These are phyloP conservation scores for Elsinoe batatas DNA, from an alignment of 2,329 filamentous ascomycete species.

Conservation along the genomic window DNA sequence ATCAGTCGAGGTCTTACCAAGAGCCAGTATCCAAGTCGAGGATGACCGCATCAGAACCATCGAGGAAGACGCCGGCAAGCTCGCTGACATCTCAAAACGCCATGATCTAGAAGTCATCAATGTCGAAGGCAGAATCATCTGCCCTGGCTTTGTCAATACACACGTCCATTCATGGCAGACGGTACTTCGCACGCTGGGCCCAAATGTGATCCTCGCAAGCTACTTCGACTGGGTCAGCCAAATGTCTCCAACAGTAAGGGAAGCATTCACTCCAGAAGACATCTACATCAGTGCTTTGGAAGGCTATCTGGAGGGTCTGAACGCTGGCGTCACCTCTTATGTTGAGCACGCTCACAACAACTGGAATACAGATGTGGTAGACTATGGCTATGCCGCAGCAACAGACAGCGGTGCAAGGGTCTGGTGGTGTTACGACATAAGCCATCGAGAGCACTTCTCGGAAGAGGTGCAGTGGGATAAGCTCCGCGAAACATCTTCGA, in stretches of 20 bases:
- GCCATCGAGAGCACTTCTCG: constrained; percentile 27
- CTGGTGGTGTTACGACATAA: constrained; percentile 32
- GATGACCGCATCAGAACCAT: not conserved
- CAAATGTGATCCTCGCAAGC: constrained; percentile 42
- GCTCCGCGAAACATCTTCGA: not conserved
- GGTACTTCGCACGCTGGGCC: constrained; percentile 42
- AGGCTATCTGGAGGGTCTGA: constrained; percentile 41
- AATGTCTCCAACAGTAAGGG: constrained; percentile 19
- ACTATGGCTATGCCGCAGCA: not conserved
- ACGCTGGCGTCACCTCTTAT: constrained; percentile 44
- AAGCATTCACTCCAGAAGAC: constrained; percentile 33
- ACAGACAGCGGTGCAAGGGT: constrained; percentile 15
- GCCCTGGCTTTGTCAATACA: constrained; percentile 36
- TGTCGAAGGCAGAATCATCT: constrained; percentile 26
- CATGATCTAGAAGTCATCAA: constrained; percentile 29
- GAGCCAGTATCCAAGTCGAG: not conserved
- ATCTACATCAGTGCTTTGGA: constrained; percentile 37
- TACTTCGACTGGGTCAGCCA: constrained; percentile 38
- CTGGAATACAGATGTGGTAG: not conserved
- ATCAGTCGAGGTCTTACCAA: not conserved
- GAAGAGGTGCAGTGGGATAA: not conserved
- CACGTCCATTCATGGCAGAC: constrained; percentile 47
- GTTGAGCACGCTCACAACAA: constrained; percentile 45
- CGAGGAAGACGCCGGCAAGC: not conserved
- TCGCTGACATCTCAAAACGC: not conserved